Conservation (phyloP, 495 filamentous ascomycete species). For the Xylaria scruposa region DNA sequence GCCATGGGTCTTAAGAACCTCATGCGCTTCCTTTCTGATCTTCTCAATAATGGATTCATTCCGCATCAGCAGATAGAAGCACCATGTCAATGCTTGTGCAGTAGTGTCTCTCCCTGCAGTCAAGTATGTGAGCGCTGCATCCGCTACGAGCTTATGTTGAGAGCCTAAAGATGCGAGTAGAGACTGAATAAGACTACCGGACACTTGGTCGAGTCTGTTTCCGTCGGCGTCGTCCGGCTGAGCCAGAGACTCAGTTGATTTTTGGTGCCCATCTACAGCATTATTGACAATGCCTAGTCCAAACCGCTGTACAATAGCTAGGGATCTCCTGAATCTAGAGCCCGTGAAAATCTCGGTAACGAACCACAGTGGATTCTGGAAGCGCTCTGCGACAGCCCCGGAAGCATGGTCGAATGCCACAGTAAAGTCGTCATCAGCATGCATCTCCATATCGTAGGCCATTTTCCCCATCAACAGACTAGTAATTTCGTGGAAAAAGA, state of each 20-base stretch:
- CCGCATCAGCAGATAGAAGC: conserved; percentile 61
- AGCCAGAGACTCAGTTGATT: neutral
- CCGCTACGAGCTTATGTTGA: conserved; percentile 55
- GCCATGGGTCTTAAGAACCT: conserved; percentile 26
- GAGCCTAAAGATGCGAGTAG: conserved; percentile 60
- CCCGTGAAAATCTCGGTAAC: conserved; percentile 61
- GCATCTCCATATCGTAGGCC: conserved; percentile 69
- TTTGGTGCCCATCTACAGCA: conserved; percentile 44
- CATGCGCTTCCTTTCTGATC: conserved; percentile 51
- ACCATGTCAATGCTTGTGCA: conserved; percentile 67
- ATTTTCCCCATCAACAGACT: conserved; percentile 66
- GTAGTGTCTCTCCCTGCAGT: conserved; percentile 67
- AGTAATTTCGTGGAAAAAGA: conserved; percentile 64
- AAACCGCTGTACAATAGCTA: conserved; percentile 56
- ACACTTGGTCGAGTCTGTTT: conserved; percentile 51
- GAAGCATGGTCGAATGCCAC: conserved; percentile 64
- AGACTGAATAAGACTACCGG: conserved; percentile 62
- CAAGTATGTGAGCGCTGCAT: conserved; percentile 67
- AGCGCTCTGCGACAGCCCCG: conserved; percentile 62
- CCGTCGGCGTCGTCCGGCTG: conserved; percentile 28
- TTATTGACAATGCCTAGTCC: conserved; percentile 58
- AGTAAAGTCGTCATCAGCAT: conserved; percentile 62
- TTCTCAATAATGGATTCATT: conserved; percentile 46
- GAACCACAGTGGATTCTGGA: conserved; percentile 67
- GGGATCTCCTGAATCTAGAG: conserved; percentile 49